Conservation (phyloP, 805 yeast genomes). For the Saturnispora sekii region DNA sequence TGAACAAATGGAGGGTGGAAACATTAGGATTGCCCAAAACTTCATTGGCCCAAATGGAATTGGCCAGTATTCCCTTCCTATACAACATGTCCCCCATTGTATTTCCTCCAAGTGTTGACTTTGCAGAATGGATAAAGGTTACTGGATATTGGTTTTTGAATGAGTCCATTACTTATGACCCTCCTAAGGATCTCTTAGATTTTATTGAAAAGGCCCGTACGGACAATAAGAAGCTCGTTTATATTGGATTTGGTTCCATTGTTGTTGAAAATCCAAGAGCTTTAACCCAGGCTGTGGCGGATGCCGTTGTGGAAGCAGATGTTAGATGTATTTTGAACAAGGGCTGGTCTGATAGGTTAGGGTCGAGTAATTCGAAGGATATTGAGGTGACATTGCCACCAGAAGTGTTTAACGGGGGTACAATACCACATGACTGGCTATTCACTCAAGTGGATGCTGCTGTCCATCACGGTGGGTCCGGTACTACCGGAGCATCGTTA, state of each 20-base stretch:
- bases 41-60: constrained; percentile 59
- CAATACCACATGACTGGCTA: constrained; percentile 90
- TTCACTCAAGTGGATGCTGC: constrained; percentile 86
- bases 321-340: constrained; percentile 82
- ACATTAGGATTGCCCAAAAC: constrained; percentile 59
- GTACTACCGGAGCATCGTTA: constrained; percentile 89
- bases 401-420: constrained; percentile 58
- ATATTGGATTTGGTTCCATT: constrained; percentile 93
- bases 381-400: constrained; percentile 48
- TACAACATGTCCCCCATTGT: constrained; percentile 84
- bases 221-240: constrained; percentile 63
- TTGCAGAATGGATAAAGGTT: constrained; percentile 90
- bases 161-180: constrained; percentile 37
- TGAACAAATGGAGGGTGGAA: constrained; percentile 78
- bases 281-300: constrained; percentile 66
- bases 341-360: constrained; percentile 84
- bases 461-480: constrained; percentile 96
- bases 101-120: constrained; percentile 88
- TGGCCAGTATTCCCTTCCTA: constrained; percentile 73
- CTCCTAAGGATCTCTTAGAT: constrained; percentile 45
- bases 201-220: constrained; percentile 56
- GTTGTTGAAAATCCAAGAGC: constrained; percentile 77
- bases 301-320: constrained; percentile 71
- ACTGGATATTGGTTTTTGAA: constrained; percentile 94
- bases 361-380: constrained; percentile 24